Evolutionary conservation across 495 filamentous ascomycete genomes (phyloP).

Genomic region (Podospora australis): DNA sequence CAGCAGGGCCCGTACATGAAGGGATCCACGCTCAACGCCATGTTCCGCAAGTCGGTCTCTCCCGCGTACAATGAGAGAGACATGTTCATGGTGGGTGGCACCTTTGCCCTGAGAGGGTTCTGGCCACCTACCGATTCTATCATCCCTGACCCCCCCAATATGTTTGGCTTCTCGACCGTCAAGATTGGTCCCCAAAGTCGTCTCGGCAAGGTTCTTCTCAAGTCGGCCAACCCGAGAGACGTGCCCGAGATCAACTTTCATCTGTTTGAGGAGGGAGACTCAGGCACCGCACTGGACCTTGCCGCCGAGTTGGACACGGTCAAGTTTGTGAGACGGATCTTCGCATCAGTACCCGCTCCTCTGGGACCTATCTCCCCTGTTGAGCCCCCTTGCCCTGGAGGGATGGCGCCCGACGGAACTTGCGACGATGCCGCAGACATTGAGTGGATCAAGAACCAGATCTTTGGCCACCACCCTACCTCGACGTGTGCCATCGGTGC

Average conservation of each 20-base stretch:
- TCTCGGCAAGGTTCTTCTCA: constrained; percentile 33
- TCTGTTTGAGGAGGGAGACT: constrained; percentile 29
- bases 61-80: constrained; percentile 5
- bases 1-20: constrained; percentile 3
- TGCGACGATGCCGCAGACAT: constrained; percentile 41
- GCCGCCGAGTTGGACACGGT: constrained; percentile 48
- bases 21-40: constrained; percentile 4
- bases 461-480: constrained; percentile 45
- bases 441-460: constrained; percentile 32
- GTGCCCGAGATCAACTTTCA: constrained; percentile 38
- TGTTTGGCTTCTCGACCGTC: constrained; percentile 13
- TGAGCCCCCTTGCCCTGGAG: constrained; percentile 45
- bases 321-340: constrained; percentile 43
- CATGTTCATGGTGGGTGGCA: constrained; percentile 26
- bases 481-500: constrained; percentile 52
- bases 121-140: constrained; percentile 16
- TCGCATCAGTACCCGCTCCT: constrained; percentile 21
- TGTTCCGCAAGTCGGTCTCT: constrained; percentile 2
- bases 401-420: constrained; percentile 41
- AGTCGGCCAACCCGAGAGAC: constrained; percentile 34
- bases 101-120: constrained; percentile 26
- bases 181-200: constrained; percentile 24
- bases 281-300: constrained; percentile 21
- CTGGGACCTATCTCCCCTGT: constrained; percentile 33
- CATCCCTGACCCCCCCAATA: constrained; percentile 1